Evolutionary conservation across 805 yeast species (phyloP).

Genomic region (Hanseniaspora guilliermondii): DNA sequence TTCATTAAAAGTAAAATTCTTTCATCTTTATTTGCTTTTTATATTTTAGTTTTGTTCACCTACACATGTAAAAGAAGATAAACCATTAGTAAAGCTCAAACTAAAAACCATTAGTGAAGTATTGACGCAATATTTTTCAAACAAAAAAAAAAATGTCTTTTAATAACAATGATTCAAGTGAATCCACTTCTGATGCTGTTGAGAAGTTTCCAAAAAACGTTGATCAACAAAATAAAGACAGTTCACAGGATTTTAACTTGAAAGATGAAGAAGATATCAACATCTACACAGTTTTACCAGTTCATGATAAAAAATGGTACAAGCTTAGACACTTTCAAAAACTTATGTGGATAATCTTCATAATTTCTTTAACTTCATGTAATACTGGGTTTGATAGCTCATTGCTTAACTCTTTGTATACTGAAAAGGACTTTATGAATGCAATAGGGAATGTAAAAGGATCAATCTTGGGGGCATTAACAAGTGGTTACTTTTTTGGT

Average conservation of each 20-base stretch:
- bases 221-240: not conserved
- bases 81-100: too few species aligned
- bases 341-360: slow-evolving; percentile 30
- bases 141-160: not conserved
- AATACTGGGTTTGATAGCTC: slow-evolving; percentile 39
- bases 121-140: not conserved
- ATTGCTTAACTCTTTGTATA: slow-evolving; percentile 40
- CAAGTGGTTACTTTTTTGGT: slow-evolving; percentile 35
- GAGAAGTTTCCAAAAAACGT: not conserved
- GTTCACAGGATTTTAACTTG: not conserved
- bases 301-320: slow-evolving; percentile 26
- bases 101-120: not conserved
- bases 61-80: too few species aligned
- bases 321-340: slow-evolving; percentile 29
- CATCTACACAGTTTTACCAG: slow-evolving; percentile 16
- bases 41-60: too few species aligned
- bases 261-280: not conserved
- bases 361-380: slow-evolving; percentile 36
- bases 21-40: too few species aligned
- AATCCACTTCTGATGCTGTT: not conserved
- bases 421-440: slow-evolving; percentile 31
- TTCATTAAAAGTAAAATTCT: too few species aligned
- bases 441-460: slow-evolving; percentile 32
- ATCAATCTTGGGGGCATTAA: slow-evolving; percentile 31
- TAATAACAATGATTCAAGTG: not conserved